phyloP scores from a whole-genome alignment of 352 stramenopile genomes.

The Globisporangium takayamanum region DNA sequence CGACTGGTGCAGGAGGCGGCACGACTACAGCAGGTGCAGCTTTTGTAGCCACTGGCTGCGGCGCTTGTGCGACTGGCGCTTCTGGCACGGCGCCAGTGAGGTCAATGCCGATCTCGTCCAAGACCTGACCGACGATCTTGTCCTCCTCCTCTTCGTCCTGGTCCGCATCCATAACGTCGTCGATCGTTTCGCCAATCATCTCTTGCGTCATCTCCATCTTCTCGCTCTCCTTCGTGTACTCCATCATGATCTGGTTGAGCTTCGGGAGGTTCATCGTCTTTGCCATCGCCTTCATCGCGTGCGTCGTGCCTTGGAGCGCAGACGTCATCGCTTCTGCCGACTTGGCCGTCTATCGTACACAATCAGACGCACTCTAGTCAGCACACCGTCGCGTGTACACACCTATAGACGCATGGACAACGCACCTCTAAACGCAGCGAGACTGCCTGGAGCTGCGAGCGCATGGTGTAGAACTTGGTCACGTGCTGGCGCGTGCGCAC shows the following conservation, averaged over 20 bases:
- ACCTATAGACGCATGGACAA: not conserved
- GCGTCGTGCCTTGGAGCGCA: constrained; percentile 75
- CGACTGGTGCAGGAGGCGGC: constrained; percentile 39
- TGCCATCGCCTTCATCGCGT: constrained; percentile 83
- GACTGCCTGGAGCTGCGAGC: constrained; percentile 94
- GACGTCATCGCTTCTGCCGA: constrained; percentile 94
- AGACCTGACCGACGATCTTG: constrained; percentile 94
- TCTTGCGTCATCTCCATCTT: constrained; percentile 97
- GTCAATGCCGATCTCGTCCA: constrained; percentile 96
- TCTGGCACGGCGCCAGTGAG: constrained; percentile 91
- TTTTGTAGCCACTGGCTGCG: constrained; percentile 35
- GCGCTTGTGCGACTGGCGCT: constrained; percentile 57
- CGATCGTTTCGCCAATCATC: constrained; percentile 96
- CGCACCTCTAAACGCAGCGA: constrained; percentile 85
- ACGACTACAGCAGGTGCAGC: constrained; percentile 32
- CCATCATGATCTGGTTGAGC: constrained; percentile 98
- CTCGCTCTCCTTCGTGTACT: constrained; percentile 98
- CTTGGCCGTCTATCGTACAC: constrained; percentile 85
- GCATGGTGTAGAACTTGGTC: constrained; percentile 98
- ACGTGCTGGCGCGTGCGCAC: constrained; percentile 95
- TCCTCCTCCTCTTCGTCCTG: constrained; percentile 95
- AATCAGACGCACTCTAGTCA: constrained; percentile 7
- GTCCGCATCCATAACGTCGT: constrained; percentile 95
- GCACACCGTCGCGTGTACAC: not conserved
- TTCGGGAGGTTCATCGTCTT: constrained; percentile 94